phyloP scores from a whole-genome alignment of 2,329 filamentous ascomycete genomes.

The Diplodia corticola region DNA sequence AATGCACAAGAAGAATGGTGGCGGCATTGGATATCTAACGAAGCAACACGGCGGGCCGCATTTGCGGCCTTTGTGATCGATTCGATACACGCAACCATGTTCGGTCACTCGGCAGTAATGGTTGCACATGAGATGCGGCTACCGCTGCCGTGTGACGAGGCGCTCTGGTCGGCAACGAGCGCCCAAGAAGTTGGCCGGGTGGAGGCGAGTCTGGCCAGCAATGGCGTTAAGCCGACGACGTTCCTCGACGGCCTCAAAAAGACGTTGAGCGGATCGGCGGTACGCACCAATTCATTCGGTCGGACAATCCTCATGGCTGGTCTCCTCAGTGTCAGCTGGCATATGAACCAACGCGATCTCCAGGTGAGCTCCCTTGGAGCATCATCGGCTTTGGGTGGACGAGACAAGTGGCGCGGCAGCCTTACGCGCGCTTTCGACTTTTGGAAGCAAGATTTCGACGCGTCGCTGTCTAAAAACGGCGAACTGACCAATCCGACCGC shows the following conservation, averaged over 20 bases:
- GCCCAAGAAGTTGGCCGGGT: conserved; percentile 82
- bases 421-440: conserved; percentile 87
- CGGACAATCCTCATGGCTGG: conserved; percentile 93
- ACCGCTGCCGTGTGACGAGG: conserved; percentile 88
- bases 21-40: conserved; percentile 94
- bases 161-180: conserved; percentile 86
- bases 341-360: conserved; percentile 94
- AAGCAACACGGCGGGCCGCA: conserved; percentile 83
- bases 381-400: conserved; percentile 74
- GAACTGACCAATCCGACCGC: conserved; percentile 34
- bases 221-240: conserved; percentile 79
- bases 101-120: conserved; percentile 96
- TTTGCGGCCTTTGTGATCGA: conserved; percentile 96
- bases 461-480: conserved; percentile 65
- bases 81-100: conserved; percentile 96
- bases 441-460: conserved; percentile 92
- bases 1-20: conserved; percentile 81
- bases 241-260: conserved; percentile 91
- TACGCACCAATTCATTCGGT: conserved; percentile 90
- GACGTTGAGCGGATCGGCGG: conserved; percentile 80
- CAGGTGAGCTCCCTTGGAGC: conserved; percentile 87
- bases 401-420: conserved; percentile 86
- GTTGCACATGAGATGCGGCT: conserved; percentile 93
- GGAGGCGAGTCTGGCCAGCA: conserved; percentile 75
- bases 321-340: conserved; percentile 89